Base-by-base conservation (phyloP, 805 yeast genomes). In the Candida pseudofarinosa region DNA sequence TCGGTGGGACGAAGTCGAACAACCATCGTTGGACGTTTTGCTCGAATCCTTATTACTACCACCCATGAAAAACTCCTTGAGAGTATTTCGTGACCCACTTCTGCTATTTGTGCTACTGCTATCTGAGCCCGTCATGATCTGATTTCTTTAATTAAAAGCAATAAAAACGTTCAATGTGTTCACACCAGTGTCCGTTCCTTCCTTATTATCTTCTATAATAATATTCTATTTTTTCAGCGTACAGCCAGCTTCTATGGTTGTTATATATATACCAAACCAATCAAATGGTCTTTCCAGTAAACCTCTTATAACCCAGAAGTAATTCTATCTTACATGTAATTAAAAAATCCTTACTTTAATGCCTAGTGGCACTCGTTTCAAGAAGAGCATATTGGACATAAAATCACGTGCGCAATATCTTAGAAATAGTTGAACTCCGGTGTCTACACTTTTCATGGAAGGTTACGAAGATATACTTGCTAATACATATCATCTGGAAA, bases 1-100 rank as follows among this genome's bases (percentile, higher is more conserved):
- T 28, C 65, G 52, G 39, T 60, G 63, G 15, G 58, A 49, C 14
- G 47, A 39, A 4, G 47, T 13, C 17, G 45, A 35, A 19, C 28
- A 19, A 35, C 35, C 30, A 3, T 36, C 42, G 7, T 40, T 38
- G n/a, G n/a, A n/a, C n/a, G n/a, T n/a, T 15, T n/a, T 32, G 17
- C 7, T 32, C 15, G 14, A 5, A 32, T 32, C 17, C 34, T 32
- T 32, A n/a, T 13, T 36, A 18, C 12, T 19, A 13, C 10, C 19
- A 4, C 28, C 33, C 34, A 6, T 15, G 13, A 19, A 15, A 8
- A 19, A 17, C 14, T 16, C 33, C 10, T 15, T 33, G 14, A 26
- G 35, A n/a, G 43, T 34, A 19, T 28, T 26, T 10, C 39, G 33
- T 7, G 43, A 40, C 12, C 35, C 39, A 30, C 23, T 37, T 19